phyloP scores from a whole-genome alignment of 1,284 basidiomycete species.

The Paramarasmius palmivorus region DNA sequence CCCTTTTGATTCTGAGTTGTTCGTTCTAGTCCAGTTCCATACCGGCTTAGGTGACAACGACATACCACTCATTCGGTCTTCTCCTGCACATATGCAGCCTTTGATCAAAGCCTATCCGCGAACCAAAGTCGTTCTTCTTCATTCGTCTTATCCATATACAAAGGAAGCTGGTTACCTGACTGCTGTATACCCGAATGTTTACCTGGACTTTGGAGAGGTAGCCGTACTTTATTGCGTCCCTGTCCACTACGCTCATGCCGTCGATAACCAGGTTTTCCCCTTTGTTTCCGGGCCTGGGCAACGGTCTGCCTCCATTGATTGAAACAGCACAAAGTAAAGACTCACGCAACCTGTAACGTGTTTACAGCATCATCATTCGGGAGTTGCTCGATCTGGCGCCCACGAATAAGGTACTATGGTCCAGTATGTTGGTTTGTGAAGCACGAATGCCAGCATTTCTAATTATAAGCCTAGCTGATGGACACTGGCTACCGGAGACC shows the following conservation, averaged over 20 bases:
- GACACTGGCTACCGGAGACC: conserved; percentile 77
- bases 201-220: conserved; percentile 74
- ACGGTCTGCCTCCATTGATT: conserved; percentile 21
- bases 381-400: conserved; percentile 72
- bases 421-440: conserved; percentile 48
- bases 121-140: conserved; percentile 66
- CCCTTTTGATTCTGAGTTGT: background rate
- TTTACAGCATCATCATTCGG: conserved; percentile 39
- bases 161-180: conserved; percentile 75
- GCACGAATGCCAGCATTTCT: background rate
- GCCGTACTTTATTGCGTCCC: conserved; percentile 5
- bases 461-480: conserved; percentile 51
- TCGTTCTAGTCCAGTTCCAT: conserved; percentile 70
- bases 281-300: conserved; percentile 65
- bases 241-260: background rate
- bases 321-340: background rate
- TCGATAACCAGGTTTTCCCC: conserved; percentile 61
- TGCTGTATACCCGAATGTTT: conserved; percentile 70
- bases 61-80: conserved; percentile 56
- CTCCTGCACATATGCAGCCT: conserved; percentile 66
- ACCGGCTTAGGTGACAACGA: conserved; percentile 78
- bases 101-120: conserved; percentile 63
- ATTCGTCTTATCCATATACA: conserved; percentile 73
- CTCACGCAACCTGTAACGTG: too few relatives aligned
- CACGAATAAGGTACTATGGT: conserved; percentile 78